phyloP scores from a whole-genome alignment of 1,284 basidiomycete species.

The Boletus sp. region DNA sequence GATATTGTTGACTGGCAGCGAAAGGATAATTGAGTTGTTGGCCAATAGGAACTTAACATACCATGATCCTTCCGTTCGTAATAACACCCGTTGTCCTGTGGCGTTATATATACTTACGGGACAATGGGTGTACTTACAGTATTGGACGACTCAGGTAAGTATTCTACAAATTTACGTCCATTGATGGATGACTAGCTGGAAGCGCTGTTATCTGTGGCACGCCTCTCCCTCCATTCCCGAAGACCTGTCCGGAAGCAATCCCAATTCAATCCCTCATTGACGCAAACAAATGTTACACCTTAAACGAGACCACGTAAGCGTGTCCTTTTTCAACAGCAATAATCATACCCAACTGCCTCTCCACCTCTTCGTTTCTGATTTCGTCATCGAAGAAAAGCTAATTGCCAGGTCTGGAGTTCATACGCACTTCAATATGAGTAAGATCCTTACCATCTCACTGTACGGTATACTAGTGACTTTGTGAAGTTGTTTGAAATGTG shows the following conservation, averaged over 20 bases:
- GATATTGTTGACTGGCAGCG: not conserved
- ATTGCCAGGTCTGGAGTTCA: not conserved
- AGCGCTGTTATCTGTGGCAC: slow-evolving; percentile 3
- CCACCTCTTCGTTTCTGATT: slow-evolving; percentile 70
- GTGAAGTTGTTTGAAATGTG: slow-evolving; percentile 70
- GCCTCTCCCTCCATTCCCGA: slow-evolving; percentile 52
- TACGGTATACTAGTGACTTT: slow-evolving; percentile 78
- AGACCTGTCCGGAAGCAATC: slow-evolving; percentile 60
- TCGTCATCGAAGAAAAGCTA: slow-evolving; percentile 87
- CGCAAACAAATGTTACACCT: slow-evolving; percentile 72
- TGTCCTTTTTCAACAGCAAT: not conserved
- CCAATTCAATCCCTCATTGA: slow-evolving; percentile 50
- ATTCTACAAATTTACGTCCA: slow-evolving; percentile 1
- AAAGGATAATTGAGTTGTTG: not conserved
- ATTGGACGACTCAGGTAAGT: too few relatives aligned
- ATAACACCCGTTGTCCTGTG: too few relatives aligned
- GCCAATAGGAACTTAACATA: slow-evolving; percentile 6
- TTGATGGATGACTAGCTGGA: not conserved
- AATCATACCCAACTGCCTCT: slow-evolving; percentile 37
- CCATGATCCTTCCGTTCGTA: slow-evolving; percentile 5
- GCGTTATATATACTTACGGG: too few relatives aligned
- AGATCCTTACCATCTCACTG: slow-evolving; percentile 68
- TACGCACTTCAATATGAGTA: not conserved
- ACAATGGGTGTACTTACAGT: too few relatives aligned
- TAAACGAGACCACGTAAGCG: slow-evolving; percentile 6